Evolutionary conservation across 2,329 filamentous ascomycete genomes (phyloP), one percentile per base, ranked within the genome.

Genomic region (Colletotrichum sp.): DNA sequence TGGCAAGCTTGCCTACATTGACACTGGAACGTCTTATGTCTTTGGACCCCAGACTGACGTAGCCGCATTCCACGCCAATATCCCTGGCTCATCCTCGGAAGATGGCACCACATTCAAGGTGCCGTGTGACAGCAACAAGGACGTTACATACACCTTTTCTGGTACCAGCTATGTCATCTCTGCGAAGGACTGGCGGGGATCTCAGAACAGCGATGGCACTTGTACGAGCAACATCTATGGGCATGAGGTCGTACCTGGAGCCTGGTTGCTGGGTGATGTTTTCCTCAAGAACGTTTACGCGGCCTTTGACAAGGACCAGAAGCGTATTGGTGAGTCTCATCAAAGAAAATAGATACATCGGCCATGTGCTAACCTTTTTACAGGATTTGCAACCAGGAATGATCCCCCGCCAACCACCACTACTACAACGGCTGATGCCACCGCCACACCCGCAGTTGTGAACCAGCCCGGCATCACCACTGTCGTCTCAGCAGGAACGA

Each of bases 271-370:
- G 1, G 96, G 96, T 3, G 95, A 96, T 79, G 91, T 94, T 1
- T 98, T 98, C 80, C 85, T 98, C 77, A 98, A 98, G 87, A 98
- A 98, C 79, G 95, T 98, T 18, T 98, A 98, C 82, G 89, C 92
- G 2, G 93, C 97, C 28, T 98, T 98, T 82, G 96, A 98, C 83
- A 91, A 91, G 69, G 95, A 96, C 77, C 81, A 92, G 78, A 85
- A 84, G 59, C 90, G 89, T 68, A 91, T 96, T 78, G 94, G 93
- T 90, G 82, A 82, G 88, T 82, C 6, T 64, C 16, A 24, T 26
- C 15, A 8, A 21, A 15, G 13, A 16, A 8, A 16, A 8, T 9
- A 12, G 12, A 18, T 4, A 24, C 2, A n/a, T 32, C 24, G 18
- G 16, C n/a, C 68, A 15, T 36, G 13, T 52, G 32, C 60, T 69